These are phyloP conservation scores for Magnusiomyces paraingens DNA, from an alignment of 1,139 yeast genomes.

Conservation along the genomic window DNA sequence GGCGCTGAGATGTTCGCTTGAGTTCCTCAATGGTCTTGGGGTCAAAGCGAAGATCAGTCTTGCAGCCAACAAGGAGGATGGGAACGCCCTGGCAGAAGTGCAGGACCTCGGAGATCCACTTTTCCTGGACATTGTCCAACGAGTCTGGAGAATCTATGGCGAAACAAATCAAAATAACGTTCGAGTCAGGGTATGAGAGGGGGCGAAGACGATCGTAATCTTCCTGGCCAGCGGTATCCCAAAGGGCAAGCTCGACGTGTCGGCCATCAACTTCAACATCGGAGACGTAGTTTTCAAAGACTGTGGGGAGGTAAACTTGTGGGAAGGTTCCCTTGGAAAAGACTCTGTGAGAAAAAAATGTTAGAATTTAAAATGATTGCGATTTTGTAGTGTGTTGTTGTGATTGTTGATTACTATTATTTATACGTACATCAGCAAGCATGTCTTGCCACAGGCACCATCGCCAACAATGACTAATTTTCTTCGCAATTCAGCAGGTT, in stretches of 20 bases:
- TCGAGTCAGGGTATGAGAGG: slow-evolving; percentile 86
- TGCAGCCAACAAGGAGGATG: slow-evolving; percentile 84
- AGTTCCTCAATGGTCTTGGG: slow-evolving; percentile 74
- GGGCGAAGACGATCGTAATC: slow-evolving; percentile 95
- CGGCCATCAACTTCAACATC: slow-evolving; percentile 90
- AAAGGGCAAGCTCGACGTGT: slow-evolving; percentile 86
- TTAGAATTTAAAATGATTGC: not conserved
- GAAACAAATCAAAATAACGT: slow-evolving; percentile 87
- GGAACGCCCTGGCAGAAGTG: slow-evolving; percentile 96
- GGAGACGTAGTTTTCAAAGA: slow-evolving; percentile 90
- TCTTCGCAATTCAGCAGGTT: slow-evolving; percentile 41
- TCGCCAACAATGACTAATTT: slow-evolving; percentile 92
- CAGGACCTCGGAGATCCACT: slow-evolving; percentile 90
- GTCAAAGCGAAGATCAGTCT: slow-evolving; percentile 75
- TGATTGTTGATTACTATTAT: not conserved
- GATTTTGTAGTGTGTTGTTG: not conserved
- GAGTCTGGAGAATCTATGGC: slow-evolving; percentile 90
- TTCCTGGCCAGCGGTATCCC: slow-evolving; percentile 99
- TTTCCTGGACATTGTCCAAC: slow-evolving; percentile 85
- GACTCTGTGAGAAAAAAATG: slow-evolving; percentile 35
- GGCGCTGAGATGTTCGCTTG: slow-evolving; percentile 76
- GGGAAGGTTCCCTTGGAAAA: slow-evolving; percentile 96
- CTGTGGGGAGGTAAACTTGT: slow-evolving; percentile 91
- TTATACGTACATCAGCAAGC: slow-evolving; percentile 30
- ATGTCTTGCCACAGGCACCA: slow-evolving; percentile 94